Conservation (phyloP, 768 basidiomycete genomes). For the Peribolospora baueri region DNA sequence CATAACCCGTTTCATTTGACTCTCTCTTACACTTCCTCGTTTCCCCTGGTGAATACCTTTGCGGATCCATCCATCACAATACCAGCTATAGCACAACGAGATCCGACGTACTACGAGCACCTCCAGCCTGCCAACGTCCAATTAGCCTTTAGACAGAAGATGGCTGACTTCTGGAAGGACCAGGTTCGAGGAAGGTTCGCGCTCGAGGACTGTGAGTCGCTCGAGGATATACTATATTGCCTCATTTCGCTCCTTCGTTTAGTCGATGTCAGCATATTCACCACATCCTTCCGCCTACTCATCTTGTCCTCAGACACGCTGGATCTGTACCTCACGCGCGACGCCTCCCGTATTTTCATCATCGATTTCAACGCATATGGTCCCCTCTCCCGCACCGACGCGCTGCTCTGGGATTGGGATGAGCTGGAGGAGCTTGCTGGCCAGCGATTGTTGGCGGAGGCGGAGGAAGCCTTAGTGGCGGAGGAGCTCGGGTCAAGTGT, state of each 20-base stretch:
- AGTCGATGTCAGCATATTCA: background rate
- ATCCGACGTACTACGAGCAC: slow-evolving; percentile 69
- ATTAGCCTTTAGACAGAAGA: slow-evolving; percentile 28
- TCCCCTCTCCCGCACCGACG: slow-evolving; percentile 41
- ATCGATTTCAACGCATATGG: slow-evolving; percentile 81
- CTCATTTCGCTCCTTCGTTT: background rate
- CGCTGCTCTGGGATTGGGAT: slow-evolving; percentile 61
- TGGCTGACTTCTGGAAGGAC: slow-evolving; percentile 41
- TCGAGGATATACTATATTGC: background rate
- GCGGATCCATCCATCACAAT: slow-evolving; percentile 45
- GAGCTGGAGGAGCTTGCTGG: slow-evolving; percentile 32
- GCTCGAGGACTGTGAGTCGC: slow-evolving; percentile 37
- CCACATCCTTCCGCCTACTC: background rate
- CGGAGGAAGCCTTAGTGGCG: background rate
- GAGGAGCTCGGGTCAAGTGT: background rate
- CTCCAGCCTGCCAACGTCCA: slow-evolving; percentile 39
- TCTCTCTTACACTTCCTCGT: background rate
- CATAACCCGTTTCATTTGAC: background rate
- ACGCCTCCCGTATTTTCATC: slow-evolving; percentile 49
- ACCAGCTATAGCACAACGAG: slow-evolving; percentile 24
- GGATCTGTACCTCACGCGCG: slow-evolving; percentile 65
- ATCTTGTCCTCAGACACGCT: slow-evolving; percentile 36
- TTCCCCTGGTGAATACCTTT: background rate
- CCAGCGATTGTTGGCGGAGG: no score
- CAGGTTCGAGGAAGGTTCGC: slow-evolving; percentile 40